A percentile compares a stretch with the other conserved stretches of the same genome.
phyloP scores from a whole-genome alignment of 176 grass and related monocot genomes.

The Rhynchospora pubera region DNA sequence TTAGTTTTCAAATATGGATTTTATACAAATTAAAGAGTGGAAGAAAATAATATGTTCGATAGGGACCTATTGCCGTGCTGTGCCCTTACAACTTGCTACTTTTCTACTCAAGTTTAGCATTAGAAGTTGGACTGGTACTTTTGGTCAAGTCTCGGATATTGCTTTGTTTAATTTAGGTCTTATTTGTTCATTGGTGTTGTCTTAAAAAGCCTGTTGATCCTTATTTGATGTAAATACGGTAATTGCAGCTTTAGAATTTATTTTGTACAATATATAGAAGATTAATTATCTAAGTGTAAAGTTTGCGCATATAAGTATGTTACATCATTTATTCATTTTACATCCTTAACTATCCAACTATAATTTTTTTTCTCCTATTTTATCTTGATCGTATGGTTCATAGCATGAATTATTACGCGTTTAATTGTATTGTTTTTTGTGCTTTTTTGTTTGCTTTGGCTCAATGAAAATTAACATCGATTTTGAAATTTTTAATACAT shows the following conservation, averaged over 20 bases:
- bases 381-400: no score
- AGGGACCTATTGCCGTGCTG: not conserved
- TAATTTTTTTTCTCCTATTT: no score
- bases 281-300: not conserved
- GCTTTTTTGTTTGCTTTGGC: no score
- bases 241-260: no score
- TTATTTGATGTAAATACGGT: not conserved
- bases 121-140: not conserved
- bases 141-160: not conserved
- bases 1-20: no score
- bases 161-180: not conserved
- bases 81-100: not conserved
- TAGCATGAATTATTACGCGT: no score
- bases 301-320: no score
- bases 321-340: no score
- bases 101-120: not conserved
- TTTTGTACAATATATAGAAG: not conserved
- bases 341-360: no score
- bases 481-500: no score
- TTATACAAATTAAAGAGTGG: not conserved
- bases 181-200: not conserved
- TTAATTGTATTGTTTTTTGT: no score
- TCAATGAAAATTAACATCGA: no score
- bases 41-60: not conserved
- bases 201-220: not conserved